phyloP scores from a whole-genome alignment of 2,329 filamentous ascomycete species.

The Fusarium chuoi region DNA sequence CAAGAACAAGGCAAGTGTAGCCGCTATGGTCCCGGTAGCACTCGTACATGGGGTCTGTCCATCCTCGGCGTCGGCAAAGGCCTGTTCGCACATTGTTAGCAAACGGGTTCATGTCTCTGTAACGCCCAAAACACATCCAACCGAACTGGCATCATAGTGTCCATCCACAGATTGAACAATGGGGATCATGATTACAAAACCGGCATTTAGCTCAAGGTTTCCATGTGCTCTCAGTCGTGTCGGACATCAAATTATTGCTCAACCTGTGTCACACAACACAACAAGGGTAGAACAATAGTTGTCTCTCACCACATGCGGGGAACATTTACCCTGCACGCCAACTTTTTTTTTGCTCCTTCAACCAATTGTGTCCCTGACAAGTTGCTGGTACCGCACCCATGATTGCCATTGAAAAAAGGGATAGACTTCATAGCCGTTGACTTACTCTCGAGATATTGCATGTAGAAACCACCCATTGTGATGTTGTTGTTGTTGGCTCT shows the following conservation, averaged over 20 bases:
- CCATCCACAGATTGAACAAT: not conserved
- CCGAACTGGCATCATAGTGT: not conserved
- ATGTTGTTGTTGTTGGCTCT: constrained; percentile 31
- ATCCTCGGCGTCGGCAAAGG: constrained; percentile 93
- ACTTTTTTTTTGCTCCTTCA: not conserved
- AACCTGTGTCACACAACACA: constrained; percentile 4
- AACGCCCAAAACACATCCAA: not conserved
- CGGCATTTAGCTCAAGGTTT: not conserved
- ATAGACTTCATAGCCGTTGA: constrained; percentile 47
- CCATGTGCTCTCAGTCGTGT: constrained; percentile 3
- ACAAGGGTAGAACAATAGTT: constrained; percentile 7
- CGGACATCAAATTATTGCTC: not conserved
- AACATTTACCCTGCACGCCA: constrained; percentile 14
- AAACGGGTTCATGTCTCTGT: constrained; percentile 1
- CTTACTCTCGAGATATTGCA: constrained; percentile 81
- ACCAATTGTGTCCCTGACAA: constrained; percentile 14
- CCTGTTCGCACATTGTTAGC: constrained; percentile 66
- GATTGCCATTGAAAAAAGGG: constrained; percentile 33
- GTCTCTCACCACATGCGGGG: constrained; percentile 26
- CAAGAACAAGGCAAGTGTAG: constrained; percentile 89
- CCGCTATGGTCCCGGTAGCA: constrained; percentile 78
- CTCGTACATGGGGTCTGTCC: constrained; percentile 91
- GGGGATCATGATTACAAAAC: not conserved
- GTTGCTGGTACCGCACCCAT: constrained; percentile 28
- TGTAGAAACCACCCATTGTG: constrained; percentile 73